Evolutionary conservation across 2,329 filamentous ascomycete species (phyloP), one percentile per base, ranked within the genome.

Genomic region (Aureobasidium uvarum): DNA sequence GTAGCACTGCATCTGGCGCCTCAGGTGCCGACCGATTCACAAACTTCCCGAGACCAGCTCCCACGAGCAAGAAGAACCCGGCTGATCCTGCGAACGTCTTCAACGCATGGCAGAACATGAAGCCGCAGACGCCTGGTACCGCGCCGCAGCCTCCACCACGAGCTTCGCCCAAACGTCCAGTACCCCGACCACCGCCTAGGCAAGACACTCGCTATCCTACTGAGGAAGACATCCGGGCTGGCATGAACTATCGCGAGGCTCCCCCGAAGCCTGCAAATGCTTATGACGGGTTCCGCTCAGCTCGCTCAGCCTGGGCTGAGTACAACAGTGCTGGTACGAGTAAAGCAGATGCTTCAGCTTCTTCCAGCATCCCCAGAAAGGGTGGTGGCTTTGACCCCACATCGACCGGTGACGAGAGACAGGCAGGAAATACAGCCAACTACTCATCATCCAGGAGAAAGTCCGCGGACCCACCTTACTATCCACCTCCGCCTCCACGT

Each of bases 361-460:
- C 76, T 59, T 74, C 75, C 3, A 72, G 75, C 60, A 77, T 79
- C 3, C 82, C 83, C 43, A 84, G 80, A 69, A 84, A 79, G 72
- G 77, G 79, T 51, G 85, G 84, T 51, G 85, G 84, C 5, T 88
- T 86, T 71, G 83, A 85, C 64, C 84, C 85, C 23, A 80, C 80
- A n/a, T 80, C 79, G 7, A 84, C 82, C n/a, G 83, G 80, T 41
- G 85, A 87, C 70, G 85, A 87, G 69, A 80, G 83, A 41, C 83
- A 83, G 72, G 84, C 84, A 25, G 68, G 70, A 33, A 80, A 80
- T 66, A 82, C 81, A 14, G 81, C 82, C 2, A 60, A 60, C 25
- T 68, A 66, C 60, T 67, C 58, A 28, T 54, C 64, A 3, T 65
- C 51, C 13, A 58, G 63, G 54, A 56, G 54, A 51, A 56, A 36